These are phyloP conservation scores for Acorus gramineus DNA, from an alignment of 106 monocot species.

Conservation along the genomic window DNA sequence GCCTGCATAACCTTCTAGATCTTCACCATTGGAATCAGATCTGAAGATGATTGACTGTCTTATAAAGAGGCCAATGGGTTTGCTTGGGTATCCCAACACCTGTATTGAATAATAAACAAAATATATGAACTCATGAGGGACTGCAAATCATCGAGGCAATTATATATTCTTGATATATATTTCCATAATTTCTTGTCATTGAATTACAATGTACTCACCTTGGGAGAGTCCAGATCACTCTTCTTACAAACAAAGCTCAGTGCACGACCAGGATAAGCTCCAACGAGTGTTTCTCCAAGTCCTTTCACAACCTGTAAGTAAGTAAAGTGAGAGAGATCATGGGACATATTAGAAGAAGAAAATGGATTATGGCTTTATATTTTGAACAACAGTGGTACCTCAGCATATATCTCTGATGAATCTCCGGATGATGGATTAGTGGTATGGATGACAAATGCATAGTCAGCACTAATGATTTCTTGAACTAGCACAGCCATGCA, in stretches of 20 bases:
- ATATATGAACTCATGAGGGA: too few relatives aligned
- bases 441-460: constrained; percentile 96
- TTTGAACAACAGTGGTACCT: constrained; percentile 28
- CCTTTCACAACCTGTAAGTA: constrained; percentile 81
- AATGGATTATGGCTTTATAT: background rate
- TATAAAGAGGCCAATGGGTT: constrained; percentile 87
- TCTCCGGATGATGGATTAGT: constrained; percentile 87
- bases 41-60: constrained; percentile 76
- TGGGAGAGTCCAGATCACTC: constrained; percentile 57
- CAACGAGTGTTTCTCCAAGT: constrained; percentile 93
- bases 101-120: constrained; percentile 5
- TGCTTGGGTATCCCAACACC: constrained; percentile 90
- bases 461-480: constrained; percentile 90
- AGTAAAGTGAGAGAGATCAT: background rate
- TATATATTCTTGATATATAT: too few relatives aligned
- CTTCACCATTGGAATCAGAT: constrained; percentile 97
- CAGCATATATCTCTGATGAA: constrained; percentile 88
- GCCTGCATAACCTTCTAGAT: constrained; percentile 97
- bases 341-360: background rate
- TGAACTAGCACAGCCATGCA: constrained; percentile 98
- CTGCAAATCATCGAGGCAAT: too few relatives aligned
- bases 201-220: constrained; percentile 21
- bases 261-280: constrained; percentile 95
- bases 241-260: constrained; percentile 83
- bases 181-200: too few relatives aligned